Evolutionary conservation across 306 rosid species (phyloP), one percentile per base, ranked within the genome.

Genomic region (Morella rubra): DNA sequence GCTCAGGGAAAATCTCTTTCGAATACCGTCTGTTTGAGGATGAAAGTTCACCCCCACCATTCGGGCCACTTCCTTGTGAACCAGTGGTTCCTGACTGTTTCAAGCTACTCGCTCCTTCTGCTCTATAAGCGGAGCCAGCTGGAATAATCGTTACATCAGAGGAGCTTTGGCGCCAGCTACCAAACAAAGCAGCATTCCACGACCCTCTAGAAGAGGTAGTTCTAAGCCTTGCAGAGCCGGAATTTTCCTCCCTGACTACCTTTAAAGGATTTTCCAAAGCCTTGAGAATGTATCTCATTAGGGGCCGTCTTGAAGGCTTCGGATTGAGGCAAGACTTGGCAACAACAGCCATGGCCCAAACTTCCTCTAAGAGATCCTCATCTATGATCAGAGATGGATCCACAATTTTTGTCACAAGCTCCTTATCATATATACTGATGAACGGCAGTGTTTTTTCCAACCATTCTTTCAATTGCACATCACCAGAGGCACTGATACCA

Each of bases 291-390:
- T 90, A 89, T 82, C 88, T 88, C 97, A 92, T 95, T 46, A 85
- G 88, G 19, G 99, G 99, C 18, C 99, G 86, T 81, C 90, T 92
- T 8, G 96, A 84, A 73, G 97, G 92, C 73, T 89, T 95, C 0
- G 97, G 97, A 74, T 90, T 92, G 61, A 95, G 84, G 80, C 99
- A 95, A 60, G 99, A 92, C 87, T 86, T 90, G 55, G 99, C 99
- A 13, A 95, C 96, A 18, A 95, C 88, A 19, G 99, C 96, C 87
- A 95, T 87, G 56, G 97, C 97, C 99, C 99, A 92, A 40, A 92
- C 97, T 87, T 95, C 99, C 85, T 95, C 99, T 73, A 95, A 76
- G 71, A 95, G 81, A 87, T 95, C 99, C 69, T 95, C 99, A 27
- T 92, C 97, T 18, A 95, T 88, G 18, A 89, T 88, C 79, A 95